phyloP scores from a whole-genome alignment of 2,329 filamentous ascomycete genomes.

The Aureobasidium sp. region DNA sequence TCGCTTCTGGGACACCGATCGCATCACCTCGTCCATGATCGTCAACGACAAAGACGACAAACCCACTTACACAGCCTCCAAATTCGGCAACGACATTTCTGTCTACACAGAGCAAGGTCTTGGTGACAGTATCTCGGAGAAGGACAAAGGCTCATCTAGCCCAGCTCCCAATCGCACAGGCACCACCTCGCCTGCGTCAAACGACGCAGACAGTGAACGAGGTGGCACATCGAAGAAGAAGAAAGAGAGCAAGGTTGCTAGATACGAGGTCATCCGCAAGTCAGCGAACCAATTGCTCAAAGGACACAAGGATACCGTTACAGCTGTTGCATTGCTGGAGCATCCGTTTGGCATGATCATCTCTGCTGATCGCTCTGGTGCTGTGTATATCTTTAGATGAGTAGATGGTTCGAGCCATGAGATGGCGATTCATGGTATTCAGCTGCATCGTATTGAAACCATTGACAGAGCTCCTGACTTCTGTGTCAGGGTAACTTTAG shows the following conservation, averaged over 20 bases:
- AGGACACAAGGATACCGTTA: constrained; percentile 79
- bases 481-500: too few relatives aligned
- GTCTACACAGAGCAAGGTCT: constrained; percentile 28
- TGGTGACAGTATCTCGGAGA: neutral
- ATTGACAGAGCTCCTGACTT: too few relatives aligned
- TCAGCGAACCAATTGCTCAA: constrained; percentile 82
- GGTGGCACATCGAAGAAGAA: constrained; percentile 32
- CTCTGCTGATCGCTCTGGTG: constrained; percentile 79
- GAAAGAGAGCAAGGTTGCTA: constrained; percentile 48
- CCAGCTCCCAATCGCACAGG: neutral
- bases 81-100: constrained; percentile 36
- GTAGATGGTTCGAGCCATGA: neutral
- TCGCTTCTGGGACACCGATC: constrained; percentile 84
- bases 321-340: constrained; percentile 84
- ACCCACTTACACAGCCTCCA: constrained; percentile 57
- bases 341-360: constrained; percentile 88
- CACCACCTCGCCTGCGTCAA: neutral
- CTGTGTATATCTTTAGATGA: constrained; percentile 68
- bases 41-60: constrained; percentile 69
- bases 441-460: too few relatives aligned
- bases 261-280: constrained; percentile 77
- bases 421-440: too few relatives aligned
- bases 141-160: neutral
- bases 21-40: constrained; percentile 69
- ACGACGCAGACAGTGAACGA: constrained; percentile 21